Evolutionary conservation across 352 stramenopile species (phyloP).

Genomic region (Blastocystis sp.): DNA sequence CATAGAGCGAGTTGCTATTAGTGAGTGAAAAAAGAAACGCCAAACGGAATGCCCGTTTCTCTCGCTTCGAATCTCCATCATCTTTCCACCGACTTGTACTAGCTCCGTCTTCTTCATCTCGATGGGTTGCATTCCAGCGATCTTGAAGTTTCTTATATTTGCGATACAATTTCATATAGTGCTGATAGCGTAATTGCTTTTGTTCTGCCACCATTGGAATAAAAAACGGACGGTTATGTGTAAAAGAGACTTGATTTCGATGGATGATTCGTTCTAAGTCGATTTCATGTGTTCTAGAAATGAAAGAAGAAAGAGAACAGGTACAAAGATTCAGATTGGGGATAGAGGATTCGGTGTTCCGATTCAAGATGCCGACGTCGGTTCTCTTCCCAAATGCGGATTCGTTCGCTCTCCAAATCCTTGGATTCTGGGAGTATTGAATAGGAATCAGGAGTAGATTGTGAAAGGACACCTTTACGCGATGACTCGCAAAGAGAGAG

Average conservation of each 20-base stretch:
- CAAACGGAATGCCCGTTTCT: constrained; percentile 2
- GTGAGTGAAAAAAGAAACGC: too few relatives aligned
- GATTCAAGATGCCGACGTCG: constrained; percentile 14
- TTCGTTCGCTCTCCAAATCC: background rate
- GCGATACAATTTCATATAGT: background rate
- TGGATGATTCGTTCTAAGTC: constrained; percentile 19
- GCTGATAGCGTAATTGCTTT: background rate
- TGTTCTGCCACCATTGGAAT: constrained; percentile 1
- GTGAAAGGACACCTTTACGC: background rate
- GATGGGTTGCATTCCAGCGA: background rate
- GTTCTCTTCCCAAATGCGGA: constrained; percentile 54
- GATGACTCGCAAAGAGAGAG: background rate
- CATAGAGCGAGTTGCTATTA: background rate
- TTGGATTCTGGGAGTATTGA: background rate
- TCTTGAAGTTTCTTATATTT: background rate
- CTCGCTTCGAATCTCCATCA: constrained; percentile 19
- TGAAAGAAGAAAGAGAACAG: background rate
- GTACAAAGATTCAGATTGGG: background rate
- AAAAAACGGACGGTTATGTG: background rate
- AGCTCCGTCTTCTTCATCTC: background rate
- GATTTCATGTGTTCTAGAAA: background rate
- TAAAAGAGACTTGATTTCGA: constrained; percentile 30
- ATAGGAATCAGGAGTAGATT: background rate
- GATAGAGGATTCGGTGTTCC: constrained; percentile 14
- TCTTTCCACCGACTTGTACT: constrained; percentile 6